A percentile compares a stretch with the other conserved stretches of the same genome.
These are phyloP conservation scores for Saussurea involucrata DNA, from an alignment of 129 eudicot genomes.

Conservation along the genomic window DNA sequence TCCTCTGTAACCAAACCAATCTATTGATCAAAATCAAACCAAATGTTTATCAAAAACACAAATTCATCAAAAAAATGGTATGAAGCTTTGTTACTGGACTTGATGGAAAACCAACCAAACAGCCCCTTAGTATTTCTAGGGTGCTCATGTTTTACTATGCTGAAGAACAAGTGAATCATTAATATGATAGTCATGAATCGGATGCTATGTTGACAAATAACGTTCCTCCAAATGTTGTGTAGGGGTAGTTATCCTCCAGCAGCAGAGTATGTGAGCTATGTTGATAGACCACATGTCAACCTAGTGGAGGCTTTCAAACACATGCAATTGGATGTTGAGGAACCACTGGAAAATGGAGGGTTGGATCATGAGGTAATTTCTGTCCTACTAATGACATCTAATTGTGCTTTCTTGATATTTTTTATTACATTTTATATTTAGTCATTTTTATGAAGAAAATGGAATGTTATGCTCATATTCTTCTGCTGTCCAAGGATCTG, in stretches of 20 bases:
- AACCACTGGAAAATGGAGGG: slow-evolving; percentile 71
- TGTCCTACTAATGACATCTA: background rate
- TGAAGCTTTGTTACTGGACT: too few species aligned
- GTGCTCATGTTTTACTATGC: background rate
- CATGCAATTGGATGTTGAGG: slow-evolving; percentile 63
- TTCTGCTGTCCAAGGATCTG: background rate
- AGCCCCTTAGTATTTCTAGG: background rate
- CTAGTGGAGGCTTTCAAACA: slow-evolving; percentile 72
- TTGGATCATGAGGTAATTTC: slow-evolving; percentile 58
- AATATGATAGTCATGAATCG: background rate
- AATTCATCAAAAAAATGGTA: too few species aligned
- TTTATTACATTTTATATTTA: background rate
- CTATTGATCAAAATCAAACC: too few species aligned
- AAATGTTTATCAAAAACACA: too few species aligned
- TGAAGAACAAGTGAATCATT: background rate
- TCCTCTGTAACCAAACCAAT: too few species aligned
- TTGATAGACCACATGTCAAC: slow-evolving; percentile 57
- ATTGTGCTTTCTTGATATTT: background rate
- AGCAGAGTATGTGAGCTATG: slow-evolving; percentile 58
- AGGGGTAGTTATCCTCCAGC: slow-evolving; percentile 84
- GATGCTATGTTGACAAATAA: slow-evolving; percentile 6
- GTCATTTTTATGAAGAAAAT: background rate
- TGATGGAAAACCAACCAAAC: too few species aligned
- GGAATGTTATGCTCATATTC: background rate
- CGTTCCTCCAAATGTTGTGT: slow-evolving; percentile 16